Conservation (phyloP, 2,329 filamentous ascomycete species). For the Shiraia sp. region DNA sequence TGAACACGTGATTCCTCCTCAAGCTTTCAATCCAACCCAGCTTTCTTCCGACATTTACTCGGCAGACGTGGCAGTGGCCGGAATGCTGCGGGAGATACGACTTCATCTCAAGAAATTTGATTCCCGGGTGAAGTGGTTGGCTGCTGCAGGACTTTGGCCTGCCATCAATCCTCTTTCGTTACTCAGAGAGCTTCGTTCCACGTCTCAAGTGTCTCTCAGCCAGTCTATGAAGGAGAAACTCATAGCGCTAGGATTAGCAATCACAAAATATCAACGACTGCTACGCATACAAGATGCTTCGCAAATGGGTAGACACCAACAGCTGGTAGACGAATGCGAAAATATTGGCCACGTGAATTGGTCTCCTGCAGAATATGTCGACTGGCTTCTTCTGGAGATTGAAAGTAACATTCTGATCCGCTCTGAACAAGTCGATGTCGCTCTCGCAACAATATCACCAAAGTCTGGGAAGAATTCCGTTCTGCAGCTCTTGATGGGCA, state of each 20-base stretch:
- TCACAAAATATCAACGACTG: constrained; percentile 53
- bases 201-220: constrained; percentile 6
- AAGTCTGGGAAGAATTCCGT: constrained; percentile 59
- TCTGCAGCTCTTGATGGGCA: constrained; percentile 69
- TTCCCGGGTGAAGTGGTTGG: constrained; percentile 48
- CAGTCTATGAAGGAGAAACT: constrained; percentile 40
- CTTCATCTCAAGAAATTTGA: constrained; percentile 18
- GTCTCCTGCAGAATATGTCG: constrained; percentile 57
- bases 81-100: constrained; percentile 10
- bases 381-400: constrained; percentile 70
- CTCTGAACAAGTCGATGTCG: constrained; percentile 64
- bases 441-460: constrained; percentile 62
- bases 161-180: constrained; percentile 48
- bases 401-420: constrained; percentile 67
- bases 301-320: constrained; percentile 16
- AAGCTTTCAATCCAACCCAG: constrained; percentile 4
- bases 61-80: constrained; percentile 19
- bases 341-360: constrained; percentile 61
- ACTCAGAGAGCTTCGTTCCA: constrained; percentile 54
- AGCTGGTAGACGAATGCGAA: constrained; percentile 47
- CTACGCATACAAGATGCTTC: constrained; percentile 48
- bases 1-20: neutral
- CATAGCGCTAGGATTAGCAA: constrained; percentile 48
- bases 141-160: constrained; percentile 52
- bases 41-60: constrained; percentile 10